Evolutionary conservation across 371 early-diverging fungal species (phyloP).

Genomic region (Mucor velutinosus): DNA sequence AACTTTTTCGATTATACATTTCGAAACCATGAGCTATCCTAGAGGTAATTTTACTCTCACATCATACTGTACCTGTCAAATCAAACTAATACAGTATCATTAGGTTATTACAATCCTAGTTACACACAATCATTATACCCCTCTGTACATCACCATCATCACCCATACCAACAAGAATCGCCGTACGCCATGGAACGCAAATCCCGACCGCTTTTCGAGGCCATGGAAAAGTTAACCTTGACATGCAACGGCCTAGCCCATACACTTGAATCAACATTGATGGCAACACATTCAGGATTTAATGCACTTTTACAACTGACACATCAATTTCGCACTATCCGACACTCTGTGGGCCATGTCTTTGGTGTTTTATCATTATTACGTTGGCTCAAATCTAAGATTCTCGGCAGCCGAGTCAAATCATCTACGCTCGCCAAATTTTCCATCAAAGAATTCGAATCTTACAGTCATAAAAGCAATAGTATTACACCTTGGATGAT

Average conservation of each 20-base stretch:
- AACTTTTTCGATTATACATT: neutral
- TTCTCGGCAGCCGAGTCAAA: conserved; percentile 40
- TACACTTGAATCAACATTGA: conserved; percentile 89
- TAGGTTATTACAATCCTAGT: neutral
- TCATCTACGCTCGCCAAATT: conserved; percentile 66
- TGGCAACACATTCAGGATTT: conserved; percentile 88
- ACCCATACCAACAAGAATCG: neutral
- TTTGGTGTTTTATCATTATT: conserved; percentile 67
- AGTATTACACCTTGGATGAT: neutral
- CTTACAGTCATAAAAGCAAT: conserved; percentile 38
- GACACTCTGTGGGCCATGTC: conserved; percentile 73
- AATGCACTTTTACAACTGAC: conserved; percentile 90
- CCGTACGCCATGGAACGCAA: neutral
- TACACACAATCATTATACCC: neutral
- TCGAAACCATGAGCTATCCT: neutral
- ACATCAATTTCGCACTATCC: conserved; percentile 81
- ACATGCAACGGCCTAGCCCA: conserved; percentile 88
- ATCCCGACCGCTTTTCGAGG: conserved; percentile 67
- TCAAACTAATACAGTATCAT: neutral
- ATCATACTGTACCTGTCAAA: neutral
- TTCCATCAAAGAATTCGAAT: conserved; percentile 59
- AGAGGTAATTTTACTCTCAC: neutral
- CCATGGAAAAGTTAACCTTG: conserved; percentile 79
- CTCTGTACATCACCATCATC: neutral
- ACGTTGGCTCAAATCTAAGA: conserved; percentile 30